Conservation (phyloP, 83 land plant species). For the Diphasiastrum complanatum region DNA sequence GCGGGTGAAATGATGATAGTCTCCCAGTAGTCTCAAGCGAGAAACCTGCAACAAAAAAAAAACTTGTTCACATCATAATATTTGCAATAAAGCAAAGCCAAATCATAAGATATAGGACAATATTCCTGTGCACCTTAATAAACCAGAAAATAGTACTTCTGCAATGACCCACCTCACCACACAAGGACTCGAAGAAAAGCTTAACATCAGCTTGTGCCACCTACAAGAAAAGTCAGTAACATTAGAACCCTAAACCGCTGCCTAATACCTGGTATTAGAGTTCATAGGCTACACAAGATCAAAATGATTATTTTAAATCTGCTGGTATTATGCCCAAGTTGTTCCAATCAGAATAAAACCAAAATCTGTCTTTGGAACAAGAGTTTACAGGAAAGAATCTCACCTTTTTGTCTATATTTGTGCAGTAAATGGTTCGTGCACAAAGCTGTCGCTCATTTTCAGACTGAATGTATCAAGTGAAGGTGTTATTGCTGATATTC, state of each 20-base stretch:
- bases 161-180: slow-evolving; percentile 20
- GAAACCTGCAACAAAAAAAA: slow-evolving; percentile 50
- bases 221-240: neutral
- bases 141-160: no score
- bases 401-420: slow-evolving; percentile 17
- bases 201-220: slow-evolving; percentile 12
- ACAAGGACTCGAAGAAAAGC: slow-evolving; percentile 4
- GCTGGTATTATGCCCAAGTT: no score
- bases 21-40: slow-evolving; percentile 92
- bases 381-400: neutral
- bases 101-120: no score
- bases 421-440: slow-evolving; percentile 14
- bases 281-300: no score
- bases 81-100: no score
- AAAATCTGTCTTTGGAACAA: no score
- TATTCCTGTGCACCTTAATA: no score
- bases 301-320: no score
- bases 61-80: no score
- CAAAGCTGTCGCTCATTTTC: slow-evolving; percentile 14
- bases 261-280: no score
- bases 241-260: neutral
- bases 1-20: slow-evolving; percentile 93
- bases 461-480: slow-evolving; percentile 1
- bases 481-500: neutral
- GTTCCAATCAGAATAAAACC: no score